Conservation (phyloP, 2,329 filamentous ascomycete genomes). For the Colletotrichum cereale region DNA sequence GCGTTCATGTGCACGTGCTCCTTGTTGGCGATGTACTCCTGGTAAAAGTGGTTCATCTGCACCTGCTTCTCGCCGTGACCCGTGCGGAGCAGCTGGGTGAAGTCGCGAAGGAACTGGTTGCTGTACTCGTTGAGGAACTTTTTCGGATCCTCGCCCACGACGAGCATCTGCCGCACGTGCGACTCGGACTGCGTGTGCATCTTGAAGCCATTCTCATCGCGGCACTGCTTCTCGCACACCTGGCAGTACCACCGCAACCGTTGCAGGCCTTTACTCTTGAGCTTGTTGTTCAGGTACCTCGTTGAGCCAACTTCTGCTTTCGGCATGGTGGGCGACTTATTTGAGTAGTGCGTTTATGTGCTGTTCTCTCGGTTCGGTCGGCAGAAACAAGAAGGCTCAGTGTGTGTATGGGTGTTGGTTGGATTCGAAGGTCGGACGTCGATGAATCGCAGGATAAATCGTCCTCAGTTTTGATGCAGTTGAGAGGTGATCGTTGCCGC, state of each 20-base stretch:
- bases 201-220: slow-evolving; percentile 93
- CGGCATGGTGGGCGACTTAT: slow-evolving; percentile 72
- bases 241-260: slow-evolving; percentile 93
- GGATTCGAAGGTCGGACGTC: neutral
- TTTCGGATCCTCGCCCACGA: slow-evolving; percentile 88
- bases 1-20: slow-evolving; percentile 95
- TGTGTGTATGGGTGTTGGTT: neutral
- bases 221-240: slow-evolving; percentile 74
- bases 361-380: neutral
- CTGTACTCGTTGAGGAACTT: slow-evolving; percentile 87
- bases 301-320: slow-evolving; percentile 92
- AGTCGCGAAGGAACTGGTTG: slow-evolving; percentile 84
- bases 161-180: slow-evolving; percentile 89
- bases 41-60: slow-evolving; percentile 93
- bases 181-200: slow-evolving; percentile 87
- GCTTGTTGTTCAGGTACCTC: slow-evolving; percentile 91
- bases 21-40: slow-evolving; percentile 90
- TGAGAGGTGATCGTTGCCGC: neutral
- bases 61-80: slow-evolving; percentile 92
- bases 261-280: slow-evolving; percentile 84
- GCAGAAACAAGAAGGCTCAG: neutral
- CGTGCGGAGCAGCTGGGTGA: slow-evolving; percentile 81
- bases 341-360: neutral
- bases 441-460: neutral
- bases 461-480: neutral